Evolutionary conservation across 169 alveolate genomes (phyloP).

Genomic region (Eimeria maxima): DNA sequence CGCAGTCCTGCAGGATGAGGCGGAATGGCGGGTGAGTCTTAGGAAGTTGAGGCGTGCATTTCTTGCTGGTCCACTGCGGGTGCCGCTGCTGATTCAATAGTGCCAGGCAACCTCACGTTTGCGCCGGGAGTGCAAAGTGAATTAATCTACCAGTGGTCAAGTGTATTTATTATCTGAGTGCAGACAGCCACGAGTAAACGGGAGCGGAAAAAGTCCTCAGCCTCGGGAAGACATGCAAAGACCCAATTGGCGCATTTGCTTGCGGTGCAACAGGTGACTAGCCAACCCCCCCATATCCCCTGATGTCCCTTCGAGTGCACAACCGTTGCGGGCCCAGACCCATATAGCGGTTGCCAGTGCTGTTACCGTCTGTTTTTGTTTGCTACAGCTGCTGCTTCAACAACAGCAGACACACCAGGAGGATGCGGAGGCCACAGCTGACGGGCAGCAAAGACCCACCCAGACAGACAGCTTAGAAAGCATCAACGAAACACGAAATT

Average conservation of each 20-base stretch:
- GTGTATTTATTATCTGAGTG: not conserved
- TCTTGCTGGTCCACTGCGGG: not conserved
- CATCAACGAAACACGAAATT: not conserved
- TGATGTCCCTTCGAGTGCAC: not conserved
- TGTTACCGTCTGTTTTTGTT: not conserved
- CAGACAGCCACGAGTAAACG: conserved; percentile 82
- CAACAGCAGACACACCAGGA: conserved; percentile 47
- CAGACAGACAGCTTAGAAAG: conserved; percentile 29
- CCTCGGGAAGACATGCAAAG: conserved; percentile 72
- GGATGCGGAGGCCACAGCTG: conserved; percentile 37
- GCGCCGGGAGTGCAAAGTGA: not conserved
- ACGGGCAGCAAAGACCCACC: conserved; percentile 9
- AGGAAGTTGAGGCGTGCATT: not conserved
- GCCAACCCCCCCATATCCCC: not conserved
- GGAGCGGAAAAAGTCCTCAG: conserved; percentile 73
- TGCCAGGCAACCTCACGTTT: not conserved
- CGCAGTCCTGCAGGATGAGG: conserved; percentile 69
- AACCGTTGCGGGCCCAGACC: not conserved
- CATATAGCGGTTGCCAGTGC: not conserved
- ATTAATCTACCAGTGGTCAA: not conserved
- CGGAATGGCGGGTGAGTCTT: conserved; percentile 71
- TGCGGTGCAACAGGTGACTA: conserved; percentile 70
- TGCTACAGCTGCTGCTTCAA: conserved; percentile 58
- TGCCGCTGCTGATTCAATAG: not conserved
- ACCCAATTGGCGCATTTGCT: conserved; percentile 71